Evolutionary conservation across 352 stramenopile species (phyloP).

Genomic region (Phytopythium ostracodes): DNA sequence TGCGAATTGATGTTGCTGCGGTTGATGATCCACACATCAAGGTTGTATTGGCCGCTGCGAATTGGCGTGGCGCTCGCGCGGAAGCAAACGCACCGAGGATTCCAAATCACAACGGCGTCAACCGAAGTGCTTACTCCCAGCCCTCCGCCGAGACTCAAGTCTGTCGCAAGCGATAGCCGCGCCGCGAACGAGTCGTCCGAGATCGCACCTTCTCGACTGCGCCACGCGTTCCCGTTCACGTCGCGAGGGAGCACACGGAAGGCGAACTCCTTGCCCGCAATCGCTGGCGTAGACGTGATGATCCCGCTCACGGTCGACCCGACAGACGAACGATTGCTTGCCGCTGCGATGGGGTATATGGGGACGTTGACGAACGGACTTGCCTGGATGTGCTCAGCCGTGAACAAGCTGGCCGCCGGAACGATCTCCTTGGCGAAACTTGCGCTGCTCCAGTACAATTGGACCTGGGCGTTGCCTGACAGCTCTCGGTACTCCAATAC

Average conservation of each 20-base stretch:
- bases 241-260: conserved; percentile 47
- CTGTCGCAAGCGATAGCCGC: conserved; percentile 26
- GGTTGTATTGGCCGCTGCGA: conserved; percentile 48
- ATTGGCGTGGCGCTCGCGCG: conserved; percentile 24
- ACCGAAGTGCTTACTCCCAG: conserved; percentile 31
- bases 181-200: conserved; percentile 30
- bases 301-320: conserved; percentile 15
- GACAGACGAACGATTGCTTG: neutral
- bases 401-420: conserved; percentile 36
- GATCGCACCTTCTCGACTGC: neutral
- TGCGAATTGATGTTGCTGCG: conserved; percentile 2
- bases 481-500: conserved; percentile 63
- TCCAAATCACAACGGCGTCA: conserved; percentile 29
- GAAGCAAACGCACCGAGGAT: conserved; percentile 14
- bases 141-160: conserved; percentile 46
- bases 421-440: conserved; percentile 37
- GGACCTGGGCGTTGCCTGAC: conserved; percentile 29
- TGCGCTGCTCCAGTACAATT: conserved; percentile 41
- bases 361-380: conserved; percentile 48
- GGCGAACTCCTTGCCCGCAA: conserved; percentile 25
- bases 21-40: conserved; percentile 42
- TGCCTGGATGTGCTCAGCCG: conserved; percentile 38
- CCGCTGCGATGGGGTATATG: conserved; percentile 21
- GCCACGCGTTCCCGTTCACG: conserved; percentile 36
- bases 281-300: conserved; percentile 12